Evolutionary conservation across 2,329 filamentous ascomycete species (phyloP).

Genomic region (Aspergillus aculeatus): DNA sequence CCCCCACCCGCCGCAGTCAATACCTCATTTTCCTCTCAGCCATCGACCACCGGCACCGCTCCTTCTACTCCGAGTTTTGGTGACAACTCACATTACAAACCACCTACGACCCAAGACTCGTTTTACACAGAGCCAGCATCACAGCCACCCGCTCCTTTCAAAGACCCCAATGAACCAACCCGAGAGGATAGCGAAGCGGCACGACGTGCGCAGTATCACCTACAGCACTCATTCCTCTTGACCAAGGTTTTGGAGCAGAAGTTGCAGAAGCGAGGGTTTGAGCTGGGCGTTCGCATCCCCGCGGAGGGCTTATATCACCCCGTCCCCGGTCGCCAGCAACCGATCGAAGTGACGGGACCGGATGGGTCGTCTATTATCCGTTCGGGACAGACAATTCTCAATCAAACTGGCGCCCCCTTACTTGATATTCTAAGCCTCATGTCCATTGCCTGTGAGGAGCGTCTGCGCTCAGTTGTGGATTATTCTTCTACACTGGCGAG

Average conservation of each 20-base stretch:
- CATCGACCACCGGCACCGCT: slow-evolving; percentile 42
- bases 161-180: slow-evolving; percentile 64
- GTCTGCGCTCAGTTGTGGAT: slow-evolving; percentile 71
- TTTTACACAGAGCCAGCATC: slow-evolving; percentile 65
- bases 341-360: slow-evolving; percentile 55
- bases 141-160: slow-evolving; percentile 63
- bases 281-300: slow-evolving; percentile 59
- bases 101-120: slow-evolving; percentile 55
- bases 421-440: slow-evolving; percentile 80
- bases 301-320: slow-evolving; percentile 55
- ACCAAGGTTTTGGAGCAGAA: slow-evolving; percentile 58
- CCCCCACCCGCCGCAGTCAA: slow-evolving; percentile 46
- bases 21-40: slow-evolving; percentile 40
- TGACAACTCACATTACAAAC: slow-evolving; percentile 51
- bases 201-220: slow-evolving; percentile 66
- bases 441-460: slow-evolving; percentile 78
- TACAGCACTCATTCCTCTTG: slow-evolving; percentile 71
- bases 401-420: slow-evolving; percentile 65
- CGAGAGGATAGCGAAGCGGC: slow-evolving; percentile 60
- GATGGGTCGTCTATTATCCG: slow-evolving; percentile 64
- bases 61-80: slow-evolving; percentile 51
- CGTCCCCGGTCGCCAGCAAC: slow-evolving; percentile 42
- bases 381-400: slow-evolving; percentile 68
- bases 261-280: slow-evolving; percentile 58
- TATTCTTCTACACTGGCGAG: slow-evolving; percentile 70